Percentiles rank a stretch among this genome's conserved stretches.
phyloP scores from a whole-genome alignment of 1,284 basidiomycete genomes.

The Apiotrichum veenhuisii region DNA sequence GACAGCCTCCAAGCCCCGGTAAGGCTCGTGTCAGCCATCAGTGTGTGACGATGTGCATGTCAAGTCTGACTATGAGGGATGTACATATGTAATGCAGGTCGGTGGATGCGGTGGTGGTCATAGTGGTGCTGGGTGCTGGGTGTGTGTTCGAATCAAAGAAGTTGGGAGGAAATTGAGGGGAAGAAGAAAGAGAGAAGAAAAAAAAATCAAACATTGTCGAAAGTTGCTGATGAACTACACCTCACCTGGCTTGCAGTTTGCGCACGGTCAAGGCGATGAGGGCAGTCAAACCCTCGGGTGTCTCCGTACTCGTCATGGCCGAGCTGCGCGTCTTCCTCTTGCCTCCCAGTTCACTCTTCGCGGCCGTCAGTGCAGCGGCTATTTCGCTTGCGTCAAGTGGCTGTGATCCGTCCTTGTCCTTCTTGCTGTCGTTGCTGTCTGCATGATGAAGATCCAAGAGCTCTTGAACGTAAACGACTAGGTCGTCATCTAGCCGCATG shows the following conservation, averaged over 20 bases:
- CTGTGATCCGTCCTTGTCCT: not conserved
- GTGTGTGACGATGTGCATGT: not conserved
- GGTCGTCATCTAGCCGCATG: conserved; percentile 30
- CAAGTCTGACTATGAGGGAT: not conserved
- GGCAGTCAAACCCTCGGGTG: not conserved
- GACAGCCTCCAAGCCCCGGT: too few relatives aligned
- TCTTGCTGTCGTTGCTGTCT: not conserved
- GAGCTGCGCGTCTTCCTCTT: not conserved
- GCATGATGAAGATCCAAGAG: conserved; percentile 5
- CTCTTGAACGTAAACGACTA: conserved; percentile 28
- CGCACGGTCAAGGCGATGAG: conserved; percentile 1
- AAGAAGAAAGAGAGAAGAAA: not conserved
- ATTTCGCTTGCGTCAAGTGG: not conserved
- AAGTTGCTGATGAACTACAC: not conserved
- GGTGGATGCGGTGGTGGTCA: not conserved
- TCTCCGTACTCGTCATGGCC: not conserved
- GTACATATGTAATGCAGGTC: not conserved
- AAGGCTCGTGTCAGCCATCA: too few relatives aligned
- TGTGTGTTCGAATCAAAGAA: not conserved
- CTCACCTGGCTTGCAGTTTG: not conserved
- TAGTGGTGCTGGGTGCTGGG: not conserved
- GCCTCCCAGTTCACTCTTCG: conserved; percentile 4
- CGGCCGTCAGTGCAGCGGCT: conserved; percentile 10
- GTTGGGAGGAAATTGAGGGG: too few relatives aligned
- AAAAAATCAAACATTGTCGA: not conserved